phyloP scores from a whole-genome alignment of 805 yeast species.

The Saccharomycopsis fodiens region DNA sequence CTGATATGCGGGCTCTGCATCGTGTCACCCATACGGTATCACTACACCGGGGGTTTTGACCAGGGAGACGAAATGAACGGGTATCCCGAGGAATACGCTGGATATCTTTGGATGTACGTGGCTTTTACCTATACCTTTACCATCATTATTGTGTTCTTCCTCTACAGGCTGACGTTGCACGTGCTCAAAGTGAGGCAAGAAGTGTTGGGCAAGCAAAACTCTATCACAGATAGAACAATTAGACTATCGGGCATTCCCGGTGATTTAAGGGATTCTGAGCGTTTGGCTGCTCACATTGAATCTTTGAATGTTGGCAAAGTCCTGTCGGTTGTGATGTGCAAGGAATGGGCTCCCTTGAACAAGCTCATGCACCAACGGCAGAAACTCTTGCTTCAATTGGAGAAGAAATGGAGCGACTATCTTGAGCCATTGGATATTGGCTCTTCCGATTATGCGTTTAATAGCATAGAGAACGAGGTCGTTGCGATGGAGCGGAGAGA shows the following conservation, averaged over 20 bases:
- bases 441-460: constrained; percentile 11
- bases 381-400: constrained; percentile 47
- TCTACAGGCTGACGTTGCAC: constrained; percentile 62
- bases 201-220: constrained; percentile 77
- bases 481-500: constrained; percentile 12
- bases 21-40: constrained; percentile 78
- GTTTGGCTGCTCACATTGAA: constrained; percentile 67
- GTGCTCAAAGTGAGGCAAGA: constrained; percentile 74
- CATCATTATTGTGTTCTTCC: constrained; percentile 45
- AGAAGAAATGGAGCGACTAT: constrained; percentile 65
- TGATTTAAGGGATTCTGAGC: constrained; percentile 62
- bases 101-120: constrained; percentile 80
- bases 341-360: constrained; percentile 80
- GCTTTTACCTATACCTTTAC: constrained; percentile 85
- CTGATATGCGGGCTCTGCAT: constrained; percentile 63
- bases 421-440: constrained; percentile 34
- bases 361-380: constrained; percentile 53
- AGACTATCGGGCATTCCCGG: constrained; percentile 85
- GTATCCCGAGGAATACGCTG: constrained; percentile 23
- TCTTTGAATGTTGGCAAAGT: constrained; percentile 75
- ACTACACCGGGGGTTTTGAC: constrained; percentile 75
- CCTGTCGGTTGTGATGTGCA: constrained; percentile 66
- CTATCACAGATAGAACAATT: constrained; percentile 87
- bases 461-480: constrained; percentile 12
- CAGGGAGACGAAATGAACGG: constrained; percentile 36